Percentiles rank a stretch among this genome's conserved stretches.
Conservation (phyloP, 2,329 filamentous ascomycete species). For the Gaeumannomyces sp. region DNA sequence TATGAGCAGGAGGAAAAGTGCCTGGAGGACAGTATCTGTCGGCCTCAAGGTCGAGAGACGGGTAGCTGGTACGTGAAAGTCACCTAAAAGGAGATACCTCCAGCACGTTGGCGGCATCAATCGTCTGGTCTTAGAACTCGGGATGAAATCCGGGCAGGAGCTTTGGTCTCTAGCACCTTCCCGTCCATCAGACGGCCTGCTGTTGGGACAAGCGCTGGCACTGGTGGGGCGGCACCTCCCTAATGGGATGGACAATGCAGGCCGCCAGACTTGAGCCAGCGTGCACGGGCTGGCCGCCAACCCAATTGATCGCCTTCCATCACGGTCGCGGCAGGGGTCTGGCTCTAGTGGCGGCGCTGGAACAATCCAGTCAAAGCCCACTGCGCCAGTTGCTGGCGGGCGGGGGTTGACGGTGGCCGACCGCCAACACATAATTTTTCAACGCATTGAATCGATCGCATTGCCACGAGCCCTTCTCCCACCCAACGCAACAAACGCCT, state of each 20-base stretch:
- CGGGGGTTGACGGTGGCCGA: neutral
- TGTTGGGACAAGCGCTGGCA: neutral
- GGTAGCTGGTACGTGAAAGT: too few relatives aligned
- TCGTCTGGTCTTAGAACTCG: too few relatives aligned
- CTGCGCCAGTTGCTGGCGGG: too few relatives aligned
- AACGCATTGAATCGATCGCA: neutral
- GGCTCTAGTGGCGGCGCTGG: neutral
- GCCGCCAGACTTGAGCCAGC: too few relatives aligned
- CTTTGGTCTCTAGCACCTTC: neutral
- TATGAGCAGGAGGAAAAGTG: too few relatives aligned
- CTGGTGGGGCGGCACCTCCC: neutral
- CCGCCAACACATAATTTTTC: neutral
- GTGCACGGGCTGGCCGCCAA: too few relatives aligned
- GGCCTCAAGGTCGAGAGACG: neutral
- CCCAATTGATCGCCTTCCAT: neutral
- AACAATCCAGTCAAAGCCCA: neutral
- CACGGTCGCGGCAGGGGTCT: neutral
- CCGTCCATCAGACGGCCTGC: neutral
- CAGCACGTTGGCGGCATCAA: too few relatives aligned
- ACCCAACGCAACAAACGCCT: neutral
- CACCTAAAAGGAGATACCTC: too few relatives aligned
- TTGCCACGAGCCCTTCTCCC: neutral
- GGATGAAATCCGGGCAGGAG: neutral
- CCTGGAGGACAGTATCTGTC: too few relatives aligned
- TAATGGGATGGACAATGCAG: too few relatives aligned